phyloP scores from a whole-genome alignment of 129 eudicot genomes.

The Flaveria sonorensis region DNA sequence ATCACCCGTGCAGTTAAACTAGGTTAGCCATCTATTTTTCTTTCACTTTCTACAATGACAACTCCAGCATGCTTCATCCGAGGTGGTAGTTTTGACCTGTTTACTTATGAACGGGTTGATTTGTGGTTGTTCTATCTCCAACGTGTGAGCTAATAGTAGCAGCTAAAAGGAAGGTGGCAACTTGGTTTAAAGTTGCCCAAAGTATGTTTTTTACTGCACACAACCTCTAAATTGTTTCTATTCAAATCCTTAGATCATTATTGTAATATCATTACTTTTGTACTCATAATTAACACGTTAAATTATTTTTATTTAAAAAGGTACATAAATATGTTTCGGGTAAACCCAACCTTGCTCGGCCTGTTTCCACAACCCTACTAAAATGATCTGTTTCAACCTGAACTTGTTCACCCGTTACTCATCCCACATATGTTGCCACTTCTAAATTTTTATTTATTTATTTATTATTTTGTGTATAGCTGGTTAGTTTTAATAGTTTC shows the following conservation, averaged over 20 bases:
- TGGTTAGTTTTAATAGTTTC: neutral
- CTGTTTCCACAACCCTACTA: neutral
- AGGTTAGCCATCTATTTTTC: slow-evolving; percentile 42
- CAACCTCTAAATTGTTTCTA: no score
- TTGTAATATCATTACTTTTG: neutral
- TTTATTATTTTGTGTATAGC: neutral
- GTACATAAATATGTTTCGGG: neutral
- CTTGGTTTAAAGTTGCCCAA: neutral
- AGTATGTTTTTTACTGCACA: neutral
- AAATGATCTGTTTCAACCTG: neutral
- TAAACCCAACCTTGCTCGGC: neutral
- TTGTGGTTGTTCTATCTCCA: neutral
- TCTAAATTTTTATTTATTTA: neutral
- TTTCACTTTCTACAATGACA: neutral
- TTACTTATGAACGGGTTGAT: neutral
- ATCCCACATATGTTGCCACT: neutral
- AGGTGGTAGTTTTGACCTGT: neutral
- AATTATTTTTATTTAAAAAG: neutral
- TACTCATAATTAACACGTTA: neutral
- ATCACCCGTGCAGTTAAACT: slow-evolving; percentile 88
- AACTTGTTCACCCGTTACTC: neutral
- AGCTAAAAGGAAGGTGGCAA: neutral
- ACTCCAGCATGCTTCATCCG: neutral
- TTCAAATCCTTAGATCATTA: no score
- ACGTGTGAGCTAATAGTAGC: neutral